Percentiles rank a stretch among this genome's conserved stretches.
Evolutionary conservation across 169 alveolate genomes (phyloP).

Genomic region (Condylostoma magnum): DNA sequence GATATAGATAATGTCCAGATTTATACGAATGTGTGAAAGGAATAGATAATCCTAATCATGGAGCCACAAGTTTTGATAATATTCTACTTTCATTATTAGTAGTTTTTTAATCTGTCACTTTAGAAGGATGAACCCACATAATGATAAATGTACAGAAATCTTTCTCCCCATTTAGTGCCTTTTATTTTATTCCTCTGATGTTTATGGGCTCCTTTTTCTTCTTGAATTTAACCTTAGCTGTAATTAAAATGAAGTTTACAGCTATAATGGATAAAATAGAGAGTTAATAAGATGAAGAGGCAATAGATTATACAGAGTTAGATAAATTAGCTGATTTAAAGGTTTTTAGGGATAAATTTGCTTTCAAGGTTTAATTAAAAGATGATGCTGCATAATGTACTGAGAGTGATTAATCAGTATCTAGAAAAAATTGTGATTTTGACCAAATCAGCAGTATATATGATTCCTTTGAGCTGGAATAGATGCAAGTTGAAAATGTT

Average conservation of each 20-base stretch:
- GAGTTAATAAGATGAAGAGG: too few species aligned
- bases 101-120: conserved; percentile 32
- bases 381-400: too few species aligned
- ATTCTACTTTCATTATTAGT: not conserved
- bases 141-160: conserved; percentile 25
- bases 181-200: conserved; percentile 32
- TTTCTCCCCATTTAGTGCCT: not conserved
- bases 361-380: too few species aligned
- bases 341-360: too few species aligned
- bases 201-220: conserved; percentile 41
- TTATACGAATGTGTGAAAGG: not conserved
- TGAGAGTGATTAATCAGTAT: too few species aligned
- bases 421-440: too few species aligned
- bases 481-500: too few species aligned
- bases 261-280: not conserved
- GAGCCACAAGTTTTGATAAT: conserved; percentile 26
- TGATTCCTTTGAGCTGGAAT: too few species aligned
- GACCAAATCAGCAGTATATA: too few species aligned
- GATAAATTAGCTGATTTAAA: too few species aligned
- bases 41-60: conserved; percentile 21
- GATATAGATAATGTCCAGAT: not conserved
- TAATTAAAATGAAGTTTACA: conserved; percentile 22
- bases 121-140: conserved; percentile 31
- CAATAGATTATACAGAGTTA: too few species aligned
- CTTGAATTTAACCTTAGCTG: conserved; percentile 39